phyloP scores from a whole-genome alignment of 2,329 filamentous ascomycete species.

The Aspergillus hortae region DNA sequence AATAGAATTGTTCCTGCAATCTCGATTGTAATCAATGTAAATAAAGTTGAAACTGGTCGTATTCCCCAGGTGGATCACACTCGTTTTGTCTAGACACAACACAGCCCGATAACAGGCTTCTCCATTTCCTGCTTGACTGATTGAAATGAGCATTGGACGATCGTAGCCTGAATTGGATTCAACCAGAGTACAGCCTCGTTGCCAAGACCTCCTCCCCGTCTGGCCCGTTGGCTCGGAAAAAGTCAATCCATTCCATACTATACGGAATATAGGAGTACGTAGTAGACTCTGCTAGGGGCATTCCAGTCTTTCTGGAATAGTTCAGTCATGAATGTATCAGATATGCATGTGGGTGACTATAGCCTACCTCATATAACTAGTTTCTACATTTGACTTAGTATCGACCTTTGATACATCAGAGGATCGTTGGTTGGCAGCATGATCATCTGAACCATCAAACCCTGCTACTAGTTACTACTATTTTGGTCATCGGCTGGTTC shows the following conservation, averaged over 20 bases:
- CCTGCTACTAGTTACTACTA: not conserved
- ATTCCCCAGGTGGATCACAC: not conserved
- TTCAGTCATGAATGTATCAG: too few relatives aligned
- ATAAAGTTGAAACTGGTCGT: not conserved
- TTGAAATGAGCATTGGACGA: not conserved
- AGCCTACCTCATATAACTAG: too few relatives aligned
- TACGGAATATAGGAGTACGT: too few relatives aligned
- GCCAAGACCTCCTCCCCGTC: not conserved
- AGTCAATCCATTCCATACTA: not conserved
- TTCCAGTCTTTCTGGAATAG: too few relatives aligned
- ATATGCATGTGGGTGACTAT: too few relatives aligned
- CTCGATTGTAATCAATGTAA: not conserved
- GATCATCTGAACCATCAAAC: not conserved
- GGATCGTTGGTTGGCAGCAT: not conserved
- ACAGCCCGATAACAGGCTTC: not conserved
- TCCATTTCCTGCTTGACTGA: not conserved
- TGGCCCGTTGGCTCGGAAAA: not conserved
- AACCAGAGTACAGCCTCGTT: not conserved
- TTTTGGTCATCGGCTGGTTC: slow-evolving; percentile 1
- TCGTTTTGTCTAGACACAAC: not conserved
- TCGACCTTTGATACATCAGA: too few relatives aligned
- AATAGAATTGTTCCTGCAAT: not conserved
- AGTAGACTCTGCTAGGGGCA: not conserved
- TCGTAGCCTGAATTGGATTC: not conserved
- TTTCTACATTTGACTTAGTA: too few relatives aligned